phyloP scores from a whole-genome alignment of 352 stramenopile genomes.

The Phytopythium ostracodes region DNA sequence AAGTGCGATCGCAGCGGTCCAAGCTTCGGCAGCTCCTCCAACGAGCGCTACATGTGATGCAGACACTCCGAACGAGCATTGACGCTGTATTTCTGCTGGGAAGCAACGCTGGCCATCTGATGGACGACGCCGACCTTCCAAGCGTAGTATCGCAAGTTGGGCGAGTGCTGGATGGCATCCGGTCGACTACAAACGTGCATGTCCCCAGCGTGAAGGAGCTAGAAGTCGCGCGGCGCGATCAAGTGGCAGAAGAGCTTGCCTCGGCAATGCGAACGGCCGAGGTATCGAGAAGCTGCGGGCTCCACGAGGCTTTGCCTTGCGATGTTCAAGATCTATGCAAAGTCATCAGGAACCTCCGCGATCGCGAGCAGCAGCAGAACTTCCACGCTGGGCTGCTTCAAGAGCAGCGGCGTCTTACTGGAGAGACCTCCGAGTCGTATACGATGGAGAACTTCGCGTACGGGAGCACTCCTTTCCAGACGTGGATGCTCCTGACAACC shows the following conservation, averaged over 20 bases:
- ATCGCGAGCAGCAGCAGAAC: constrained; percentile 25
- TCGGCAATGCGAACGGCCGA: not conserved
- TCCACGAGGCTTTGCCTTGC: not conserved
- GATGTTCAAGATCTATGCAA: not conserved
- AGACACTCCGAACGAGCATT: constrained; percentile 1
- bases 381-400: constrained; percentile 28
- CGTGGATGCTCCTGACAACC: constrained; percentile 33
- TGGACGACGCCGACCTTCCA: not conserved
- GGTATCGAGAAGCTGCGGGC: not conserved
- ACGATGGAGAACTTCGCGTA: constrained; percentile 50
- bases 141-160: not conserved
- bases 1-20: not conserved
- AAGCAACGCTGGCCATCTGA: not conserved
- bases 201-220: constrained; percentile 1
- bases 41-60: not conserved
- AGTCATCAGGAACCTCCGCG: constrained; percentile 20
- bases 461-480: constrained; percentile 46
- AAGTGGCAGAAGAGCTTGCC: not conserved
- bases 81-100: constrained; percentile 1
- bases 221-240: not conserved
- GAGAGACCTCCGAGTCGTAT: constrained; percentile 16
- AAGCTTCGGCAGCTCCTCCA: not conserved
- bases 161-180: not conserved
- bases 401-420: constrained; percentile 18
- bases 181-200: not conserved